Conservation (phyloP, 305 asterid genomes). For the Rubia occidens region DNA sequence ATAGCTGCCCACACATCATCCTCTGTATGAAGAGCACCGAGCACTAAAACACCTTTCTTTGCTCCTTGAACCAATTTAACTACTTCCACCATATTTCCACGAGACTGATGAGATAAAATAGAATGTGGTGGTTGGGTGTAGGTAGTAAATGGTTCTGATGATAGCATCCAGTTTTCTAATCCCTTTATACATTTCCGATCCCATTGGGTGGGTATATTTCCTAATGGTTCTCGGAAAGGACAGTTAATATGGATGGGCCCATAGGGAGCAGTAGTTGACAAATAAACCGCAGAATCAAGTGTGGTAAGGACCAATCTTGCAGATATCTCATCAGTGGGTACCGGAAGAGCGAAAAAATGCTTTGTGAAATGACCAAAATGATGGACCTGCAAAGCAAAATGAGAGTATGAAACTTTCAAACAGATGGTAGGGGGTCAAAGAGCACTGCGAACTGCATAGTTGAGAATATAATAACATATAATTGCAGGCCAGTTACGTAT, state of each 20-base stretch:
- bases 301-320: conserved; percentile 86
- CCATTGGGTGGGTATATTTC: conserved; percentile 46
- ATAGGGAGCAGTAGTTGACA: conserved; percentile 64
- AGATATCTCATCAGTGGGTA: conserved; percentile 66
- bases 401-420: conserved; percentile 6
- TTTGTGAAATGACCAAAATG: conserved; percentile 79
- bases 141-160: conserved; percentile 63
- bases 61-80: conserved; percentile 61
- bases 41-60: conserved; percentile 52
- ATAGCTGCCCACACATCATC: conserved; percentile 98
- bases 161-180: conserved; percentile 66
- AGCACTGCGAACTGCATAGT: neutral
- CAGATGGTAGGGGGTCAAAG: neutral
- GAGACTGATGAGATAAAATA: conserved; percentile 24
- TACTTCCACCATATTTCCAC: conserved; percentile 45
- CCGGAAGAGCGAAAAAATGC: conserved; percentile 72
- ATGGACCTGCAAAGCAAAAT: conserved; percentile 40
- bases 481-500: neutral
- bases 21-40: conserved; percentile 75
- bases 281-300: conserved; percentile 64
- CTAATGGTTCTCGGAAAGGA: conserved; percentile 90
- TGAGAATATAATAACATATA: neutral
- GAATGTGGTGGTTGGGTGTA: conserved; percentile 47
- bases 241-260: conserved; percentile 96
- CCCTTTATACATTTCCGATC: conserved; percentile 55